These are phyloP conservation scores for Lagenidium sp. DNA, from an alignment of 352 stramenopile genomes.

Conservation along the genomic window DNA sequence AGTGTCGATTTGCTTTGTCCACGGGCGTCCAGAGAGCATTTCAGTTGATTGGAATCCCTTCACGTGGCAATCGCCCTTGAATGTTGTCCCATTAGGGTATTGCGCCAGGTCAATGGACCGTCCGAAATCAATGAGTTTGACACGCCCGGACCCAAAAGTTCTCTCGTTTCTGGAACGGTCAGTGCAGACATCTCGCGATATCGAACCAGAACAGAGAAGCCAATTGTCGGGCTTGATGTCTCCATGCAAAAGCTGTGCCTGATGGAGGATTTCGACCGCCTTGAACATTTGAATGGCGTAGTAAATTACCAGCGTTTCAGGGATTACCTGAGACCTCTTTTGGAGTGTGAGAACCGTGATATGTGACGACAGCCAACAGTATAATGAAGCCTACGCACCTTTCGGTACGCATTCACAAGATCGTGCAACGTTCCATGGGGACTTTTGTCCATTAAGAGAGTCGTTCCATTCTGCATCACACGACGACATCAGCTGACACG, in stretches of 20 bases:
- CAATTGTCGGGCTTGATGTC: constrained; percentile 88
- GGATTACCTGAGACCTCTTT: constrained; percentile 50
- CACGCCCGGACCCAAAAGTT: constrained; percentile 19
- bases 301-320: constrained; percentile 60
- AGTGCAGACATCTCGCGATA: constrained; percentile 7
- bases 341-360: too few species aligned
- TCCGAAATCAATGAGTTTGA: constrained; percentile 81
- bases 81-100: constrained; percentile 47
- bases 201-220: constrained; percentile 36
- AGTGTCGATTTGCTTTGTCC: constrained; percentile 80
- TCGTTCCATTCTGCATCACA: constrained; percentile 54
- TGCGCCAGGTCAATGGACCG: constrained; percentile 62
- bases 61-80: constrained; percentile 68
- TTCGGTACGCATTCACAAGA: constrained; percentile 70
- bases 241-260: constrained; percentile 56
- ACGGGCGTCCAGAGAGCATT: constrained; percentile 66
- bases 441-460: constrained; percentile 71
- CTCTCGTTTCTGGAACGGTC: too few species aligned
- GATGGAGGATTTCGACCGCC: constrained; percentile 58
- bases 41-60: constrained; percentile 83
- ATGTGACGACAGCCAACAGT: not conserved
- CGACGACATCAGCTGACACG: not conserved
- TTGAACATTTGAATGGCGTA: constrained; percentile 78
- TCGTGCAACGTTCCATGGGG: constrained; percentile 63
- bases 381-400: constrained; percentile 22